Conservation (phyloP, 768 basidiomycete species). For the Brasilioporus rufonigricans region DNA sequence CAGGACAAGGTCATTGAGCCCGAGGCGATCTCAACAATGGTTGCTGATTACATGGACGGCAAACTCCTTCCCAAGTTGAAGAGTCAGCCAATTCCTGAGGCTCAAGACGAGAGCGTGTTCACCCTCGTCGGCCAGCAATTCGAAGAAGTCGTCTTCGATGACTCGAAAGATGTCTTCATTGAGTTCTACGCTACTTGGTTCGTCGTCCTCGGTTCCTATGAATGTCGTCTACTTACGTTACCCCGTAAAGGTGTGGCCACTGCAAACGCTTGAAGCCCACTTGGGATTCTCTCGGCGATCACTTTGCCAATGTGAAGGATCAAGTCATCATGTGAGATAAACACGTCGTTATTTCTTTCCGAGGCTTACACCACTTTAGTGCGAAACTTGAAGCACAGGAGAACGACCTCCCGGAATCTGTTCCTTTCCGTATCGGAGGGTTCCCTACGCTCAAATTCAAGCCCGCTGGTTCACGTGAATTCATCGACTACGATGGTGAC, state of each 20-base stretch:
- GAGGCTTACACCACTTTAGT: conserved; percentile 37
- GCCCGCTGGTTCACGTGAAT: conserved; percentile 80
- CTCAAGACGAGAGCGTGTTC: conserved; percentile 80
- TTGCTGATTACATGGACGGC: conserved; percentile 66
- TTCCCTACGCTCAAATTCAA: conserved; percentile 99
- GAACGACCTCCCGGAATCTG: conserved; percentile 90
- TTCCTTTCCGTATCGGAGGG: conserved; percentile 81
- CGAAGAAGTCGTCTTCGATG: conserved; percentile 81
- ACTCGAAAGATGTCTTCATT: conserved; percentile 90
- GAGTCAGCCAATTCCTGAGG: conserved; percentile 81
- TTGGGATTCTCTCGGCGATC: conserved; percentile 90
- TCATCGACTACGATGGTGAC: conserved; percentile 93
- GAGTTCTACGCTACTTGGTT: conserved; percentile 98
- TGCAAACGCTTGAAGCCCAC: conserved; percentile 96
- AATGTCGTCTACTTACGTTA: neutral
- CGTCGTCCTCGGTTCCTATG: conserved; percentile 25
- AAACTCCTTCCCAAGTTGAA: conserved; percentile 82
- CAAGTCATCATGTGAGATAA: conserved; percentile 67
- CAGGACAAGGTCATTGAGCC: conserved; percentile 62
- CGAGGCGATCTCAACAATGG: conserved; percentile 55
- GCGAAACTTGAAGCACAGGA: conserved; percentile 97
- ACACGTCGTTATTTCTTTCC: neutral
- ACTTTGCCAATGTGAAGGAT: conserved; percentile 73
- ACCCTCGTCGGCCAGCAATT: conserved; percentile 87
- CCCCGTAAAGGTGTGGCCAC: conserved; percentile 75